A percentile compares a stretch with the other conserved stretches of the same genome.
These are phyloP conservation scores for Russula brevipes DNA, from an alignment of 768 basidiomycete genomes.

Conservation along the genomic window DNA sequence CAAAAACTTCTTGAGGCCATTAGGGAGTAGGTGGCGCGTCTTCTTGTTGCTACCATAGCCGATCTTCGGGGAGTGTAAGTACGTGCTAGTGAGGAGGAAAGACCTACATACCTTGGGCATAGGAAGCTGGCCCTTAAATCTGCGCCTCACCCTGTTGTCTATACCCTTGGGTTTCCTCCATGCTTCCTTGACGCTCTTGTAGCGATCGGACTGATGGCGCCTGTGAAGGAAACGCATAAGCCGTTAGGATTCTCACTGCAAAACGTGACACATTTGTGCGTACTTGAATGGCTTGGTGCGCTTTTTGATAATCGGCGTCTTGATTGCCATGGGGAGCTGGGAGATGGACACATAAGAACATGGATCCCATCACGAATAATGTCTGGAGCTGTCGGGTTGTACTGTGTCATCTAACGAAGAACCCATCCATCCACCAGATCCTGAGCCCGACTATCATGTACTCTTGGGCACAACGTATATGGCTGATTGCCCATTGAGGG, in stretches of 20 bases:
- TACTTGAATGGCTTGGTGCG: slow-evolving; percentile 96
- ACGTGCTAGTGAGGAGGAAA: not conserved
- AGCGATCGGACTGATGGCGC: slow-evolving; percentile 98
- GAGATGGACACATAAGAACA: slow-evolving; percentile 11
- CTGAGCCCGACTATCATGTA: not conserved
- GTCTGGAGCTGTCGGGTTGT: not conserved
- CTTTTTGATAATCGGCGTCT: slow-evolving; percentile 86
- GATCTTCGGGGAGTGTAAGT: slow-evolving; percentile 41
- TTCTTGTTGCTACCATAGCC: slow-evolving; percentile 92
- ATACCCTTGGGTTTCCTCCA: slow-evolving; percentile 99
- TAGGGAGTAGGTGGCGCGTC: slow-evolving; percentile 95
- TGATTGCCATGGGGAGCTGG: slow-evolving; percentile 32
- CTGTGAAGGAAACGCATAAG: slow-evolving; percentile 36
- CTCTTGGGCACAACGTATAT: not conserved
- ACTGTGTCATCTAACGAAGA: slow-evolving; percentile 8
- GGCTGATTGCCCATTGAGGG: slow-evolving; percentile 11
- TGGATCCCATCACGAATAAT: not conserved
- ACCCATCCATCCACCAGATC: slow-evolving; percentile 26
- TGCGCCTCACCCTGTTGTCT: slow-evolving; percentile 93
- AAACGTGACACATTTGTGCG: slow-evolving; percentile 30
- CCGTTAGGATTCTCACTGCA: not conserved
- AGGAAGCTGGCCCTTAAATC: slow-evolving; percentile 91
- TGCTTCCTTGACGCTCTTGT: slow-evolving; percentile 93
- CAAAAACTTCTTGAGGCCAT: slow-evolving; percentile 92
- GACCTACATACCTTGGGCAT: slow-evolving; percentile 80